Percentiles rank a stretch among this genome's conserved stretches.
These are phyloP conservation scores for Camptophora hylomeconis DNA, from an alignment of 2,329 filamentous ascomycete species.

Conservation along the genomic window DNA sequence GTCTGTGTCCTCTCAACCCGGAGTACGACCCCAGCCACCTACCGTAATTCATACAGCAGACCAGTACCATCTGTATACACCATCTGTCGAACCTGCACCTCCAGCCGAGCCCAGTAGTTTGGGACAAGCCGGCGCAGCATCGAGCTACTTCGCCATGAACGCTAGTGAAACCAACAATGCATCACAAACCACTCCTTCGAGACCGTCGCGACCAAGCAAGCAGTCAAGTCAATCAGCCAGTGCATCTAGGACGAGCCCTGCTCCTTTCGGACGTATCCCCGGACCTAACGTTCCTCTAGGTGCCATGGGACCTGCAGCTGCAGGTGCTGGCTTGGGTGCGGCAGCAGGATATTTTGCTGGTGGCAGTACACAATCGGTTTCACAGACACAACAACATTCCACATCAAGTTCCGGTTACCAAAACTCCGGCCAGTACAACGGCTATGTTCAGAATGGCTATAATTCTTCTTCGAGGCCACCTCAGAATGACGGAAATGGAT, in stretches of 20 bases:
- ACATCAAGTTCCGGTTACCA: too few relatives aligned
- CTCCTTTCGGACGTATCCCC: constrained; percentile 1
- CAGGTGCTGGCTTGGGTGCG: constrained; percentile 5
- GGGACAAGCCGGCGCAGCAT: constrained; percentile 39
- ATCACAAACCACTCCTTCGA: constrained; percentile 20
- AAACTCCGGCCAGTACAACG: too few relatives aligned
- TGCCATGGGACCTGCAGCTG: constrained; percentile 1
- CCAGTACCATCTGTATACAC: constrained; percentile 43
- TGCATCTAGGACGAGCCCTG: constrained; percentile 17
- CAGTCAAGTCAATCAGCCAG: constrained; percentile 10
- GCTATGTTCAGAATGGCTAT: too few relatives aligned
- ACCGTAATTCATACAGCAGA: constrained; percentile 39
- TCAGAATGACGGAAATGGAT: constrained; percentile 17
- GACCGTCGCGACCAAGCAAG: constrained; percentile 19
- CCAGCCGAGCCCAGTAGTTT: constrained; percentile 45
- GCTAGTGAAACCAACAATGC: constrained; percentile 12
- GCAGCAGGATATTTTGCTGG: constrained; percentile 11
- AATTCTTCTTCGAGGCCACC: constrained; percentile 15
- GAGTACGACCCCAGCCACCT: constrained; percentile 40
- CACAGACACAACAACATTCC: constrained; percentile 8
- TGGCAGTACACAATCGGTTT: constrained; percentile 2
- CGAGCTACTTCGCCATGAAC: constrained; percentile 38
- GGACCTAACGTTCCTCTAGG: not conserved
- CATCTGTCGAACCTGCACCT: constrained; percentile 38
- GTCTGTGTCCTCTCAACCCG: constrained; percentile 46